A percentile compares a stretch with the other conserved stretches of the same genome.
These are phyloP conservation scores for Aegilops longissima DNA, from an alignment of 176 grass and related monocot species.

Conservation along the genomic window DNA sequence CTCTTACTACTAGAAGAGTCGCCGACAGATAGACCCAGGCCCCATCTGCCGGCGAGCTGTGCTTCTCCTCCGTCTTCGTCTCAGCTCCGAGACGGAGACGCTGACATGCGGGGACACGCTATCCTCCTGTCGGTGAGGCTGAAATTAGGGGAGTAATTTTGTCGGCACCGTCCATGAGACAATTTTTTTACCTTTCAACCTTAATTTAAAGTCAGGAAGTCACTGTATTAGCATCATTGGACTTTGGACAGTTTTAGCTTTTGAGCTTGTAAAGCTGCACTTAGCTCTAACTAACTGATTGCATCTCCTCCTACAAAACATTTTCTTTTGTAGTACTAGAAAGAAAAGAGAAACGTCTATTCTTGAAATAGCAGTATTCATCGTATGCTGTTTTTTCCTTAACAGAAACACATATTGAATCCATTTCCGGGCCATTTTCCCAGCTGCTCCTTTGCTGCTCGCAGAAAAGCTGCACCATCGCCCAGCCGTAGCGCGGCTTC, in stretches of 20 bases:
- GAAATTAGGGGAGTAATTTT: neutral
- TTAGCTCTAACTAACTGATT: neutral
- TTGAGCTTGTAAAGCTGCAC: neutral
- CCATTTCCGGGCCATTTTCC: neutral
- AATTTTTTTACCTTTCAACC: neutral
- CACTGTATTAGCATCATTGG: neutral
- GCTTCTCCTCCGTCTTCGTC: neutral
- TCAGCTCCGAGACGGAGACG: neutral
- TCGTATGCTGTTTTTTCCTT: neutral
- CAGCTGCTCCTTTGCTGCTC: neutral
- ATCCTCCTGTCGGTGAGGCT: neutral
- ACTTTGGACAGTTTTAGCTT: neutral
- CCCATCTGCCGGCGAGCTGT: neutral
- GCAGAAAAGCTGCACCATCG: neutral
- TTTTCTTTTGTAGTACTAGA: neutral
- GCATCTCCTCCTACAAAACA: neutral
- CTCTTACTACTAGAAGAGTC: neutral
- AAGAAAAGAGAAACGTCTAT: neutral
- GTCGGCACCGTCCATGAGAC: neutral
- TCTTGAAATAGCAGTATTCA: neutral
- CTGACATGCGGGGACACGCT: neutral
- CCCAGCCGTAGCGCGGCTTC: neutral
- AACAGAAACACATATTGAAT: neutral
- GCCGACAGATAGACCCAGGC: neutral
- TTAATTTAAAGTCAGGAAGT: neutral